phyloP scores from a whole-genome alignment of 1,284 basidiomycete species.

The Trametes polyzona region DNA sequence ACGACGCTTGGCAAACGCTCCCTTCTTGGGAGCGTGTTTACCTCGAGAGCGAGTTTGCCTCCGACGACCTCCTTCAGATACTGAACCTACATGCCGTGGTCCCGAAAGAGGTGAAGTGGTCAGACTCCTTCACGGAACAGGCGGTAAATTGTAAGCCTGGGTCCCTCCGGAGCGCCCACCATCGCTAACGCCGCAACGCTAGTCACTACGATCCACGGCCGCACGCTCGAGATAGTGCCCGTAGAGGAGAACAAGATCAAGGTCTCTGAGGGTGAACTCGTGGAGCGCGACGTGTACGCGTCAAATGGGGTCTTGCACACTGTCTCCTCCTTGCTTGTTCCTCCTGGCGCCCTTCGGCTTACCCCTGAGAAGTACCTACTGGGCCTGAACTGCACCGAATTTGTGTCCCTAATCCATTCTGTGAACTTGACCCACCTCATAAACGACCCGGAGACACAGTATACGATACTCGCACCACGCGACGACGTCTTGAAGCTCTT shows the following conservation, averaged over 20 bases:
- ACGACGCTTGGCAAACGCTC: constrained; percentile 76
- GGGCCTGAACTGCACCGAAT: constrained; percentile 87
- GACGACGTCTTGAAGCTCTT: constrained; percentile 82
- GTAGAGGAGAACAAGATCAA: constrained; percentile 50
- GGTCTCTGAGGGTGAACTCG: constrained; percentile 68
- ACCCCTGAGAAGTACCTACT: constrained; percentile 94
- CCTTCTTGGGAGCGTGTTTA: constrained; percentile 78
- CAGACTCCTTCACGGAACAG: constrained; percentile 56
- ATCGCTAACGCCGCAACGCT: neutral
- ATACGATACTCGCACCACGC: constrained; percentile 87
- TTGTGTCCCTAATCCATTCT: constrained; percentile 87
- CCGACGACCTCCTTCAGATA: constrained; percentile 78
- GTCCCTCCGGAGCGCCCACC: neutral
- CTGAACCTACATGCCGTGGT: constrained; percentile 77
- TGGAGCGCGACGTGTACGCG: constrained; percentile 83
- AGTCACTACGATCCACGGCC: constrained; percentile 78
- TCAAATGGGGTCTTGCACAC: constrained; percentile 96
- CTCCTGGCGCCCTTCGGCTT: constrained; percentile 74
- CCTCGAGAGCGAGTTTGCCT: constrained; percentile 84
- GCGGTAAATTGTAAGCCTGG: constrained; percentile 54
- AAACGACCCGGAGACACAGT: constrained; percentile 71
- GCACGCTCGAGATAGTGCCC: constrained; percentile 61
- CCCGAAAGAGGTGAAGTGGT: constrained; percentile 60
- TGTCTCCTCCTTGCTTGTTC: constrained; percentile 82
- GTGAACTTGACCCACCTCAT: constrained; percentile 79